Evolutionary conservation across 2,329 filamentous ascomycete species (phyloP), one percentile per base, ranked within the genome.

Genomic region (Hypoxylon sp.): DNA sequence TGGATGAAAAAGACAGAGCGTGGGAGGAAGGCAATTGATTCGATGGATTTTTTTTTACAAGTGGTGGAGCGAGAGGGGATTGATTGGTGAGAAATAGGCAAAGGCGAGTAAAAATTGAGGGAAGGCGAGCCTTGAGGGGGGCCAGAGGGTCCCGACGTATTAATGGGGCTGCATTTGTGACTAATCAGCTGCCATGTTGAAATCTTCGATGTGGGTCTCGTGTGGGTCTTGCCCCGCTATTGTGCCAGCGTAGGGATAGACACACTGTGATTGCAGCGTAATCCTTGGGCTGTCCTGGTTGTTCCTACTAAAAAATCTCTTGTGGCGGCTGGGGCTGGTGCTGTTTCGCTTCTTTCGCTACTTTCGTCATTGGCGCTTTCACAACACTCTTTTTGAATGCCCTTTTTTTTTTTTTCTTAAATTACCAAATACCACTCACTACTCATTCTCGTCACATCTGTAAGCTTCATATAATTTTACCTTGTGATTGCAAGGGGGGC

Each of bases 1-100:
- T 77, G 75, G 75, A 75, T 71, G 73, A 62, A 75, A 74, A 73
- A 66, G 62, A 66, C 58, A 68, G 71, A 74, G 64, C 60, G 67
- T 64, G 58, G 68, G 44, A 67, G 68, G 66, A 64, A 60, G 67
- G 74, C 75, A 75, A 78, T 67, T 77, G 77, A 79, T 78, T 79
- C 77, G 77, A 79, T 76, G 74, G 66, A 73, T 74, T 75, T 73
- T 75, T 75, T 68, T 68, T 53, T 70, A 63, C 42, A 73, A 73
- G 73, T 74, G 74, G 76, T 76, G 76, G 77, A 77, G 73, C 76
- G 62, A 78, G 74, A 74, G 71, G 71, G 72, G 72, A 76, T 75
- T 79, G 77, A 78, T 79, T 79, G 77, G 77, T 75, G 76, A 78
- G 70, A 78, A 78, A 75, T 73, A 73, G 73, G 71, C 72, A 78